Base-by-base conservation (phyloP, 2,329 filamentous ascomycete species). In the Sarocladium oryzae region DNA sequence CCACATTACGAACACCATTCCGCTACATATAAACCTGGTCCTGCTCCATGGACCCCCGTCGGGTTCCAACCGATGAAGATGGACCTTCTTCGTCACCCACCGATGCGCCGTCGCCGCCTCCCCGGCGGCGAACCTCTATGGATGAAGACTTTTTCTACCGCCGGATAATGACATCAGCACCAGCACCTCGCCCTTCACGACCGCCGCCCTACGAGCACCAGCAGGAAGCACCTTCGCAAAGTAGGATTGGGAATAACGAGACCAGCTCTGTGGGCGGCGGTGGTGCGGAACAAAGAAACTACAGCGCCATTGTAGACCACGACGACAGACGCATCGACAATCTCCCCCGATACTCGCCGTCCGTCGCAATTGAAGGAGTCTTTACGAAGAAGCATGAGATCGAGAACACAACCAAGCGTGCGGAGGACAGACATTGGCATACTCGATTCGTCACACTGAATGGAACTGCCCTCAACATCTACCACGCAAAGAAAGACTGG, bases 341-440 rank as follows among this genome's bases (percentile, higher is more conserved):
- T 26, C 66, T 82, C 32, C 81, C 81, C n/a, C 58, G 63, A 21
- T 85, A 85, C 61, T 76, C 77, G 45, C 80, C 73, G 58, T 75
- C 72, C 59, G 73, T 84, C 51, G 68, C 71, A 51, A 65, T 80
- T 46, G 76, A 82, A 60, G 77, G 73, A 23, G 69, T 83, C 5
- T 83, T 84, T 59, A 68, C 74, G 57, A 76, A 77, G 61, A 86
- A 86, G 67, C 78, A 82, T 69, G 84, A 88, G 64, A 75, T 87
- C 52, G 76, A 81, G 54, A 77, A 82, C 53, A 79, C 82, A 5
- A 83, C 80, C 56, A 80, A 84, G 61, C 70, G 79, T 41, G 78
- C 83, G 38, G 71, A 77, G 55, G 76, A 83, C 58, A 76, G 83
- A 38, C 78, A 80, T 56, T 88, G 85, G 85, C 72, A 75, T 56